Evolutionary conservation across 1,284 basidiomycete species (phyloP).

Genomic region (Uromyces viciae-fabae): DNA sequence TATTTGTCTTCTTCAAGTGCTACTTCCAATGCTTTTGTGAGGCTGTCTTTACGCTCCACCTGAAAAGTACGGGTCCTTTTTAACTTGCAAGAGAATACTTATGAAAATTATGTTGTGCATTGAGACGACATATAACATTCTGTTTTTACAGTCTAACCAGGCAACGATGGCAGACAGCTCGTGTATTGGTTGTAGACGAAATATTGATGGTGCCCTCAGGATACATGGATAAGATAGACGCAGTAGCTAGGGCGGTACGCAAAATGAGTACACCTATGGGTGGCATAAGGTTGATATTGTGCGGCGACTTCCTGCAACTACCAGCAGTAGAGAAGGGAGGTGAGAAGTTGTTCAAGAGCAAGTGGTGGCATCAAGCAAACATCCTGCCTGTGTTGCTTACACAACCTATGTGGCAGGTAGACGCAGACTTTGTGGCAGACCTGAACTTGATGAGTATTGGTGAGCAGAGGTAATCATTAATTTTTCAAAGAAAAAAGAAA

Average conservation of each 20-base stretch:
- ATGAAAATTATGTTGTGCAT: too few relatives aligned
- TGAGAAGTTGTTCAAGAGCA: neutral
- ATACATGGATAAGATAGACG: neutral
- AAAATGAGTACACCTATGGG: neutral
- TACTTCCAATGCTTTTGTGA: too few relatives aligned
- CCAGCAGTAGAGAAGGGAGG: neutral
- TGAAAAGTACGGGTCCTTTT: too few relatives aligned
- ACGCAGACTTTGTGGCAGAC: neutral
- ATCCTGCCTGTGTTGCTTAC: neutral
- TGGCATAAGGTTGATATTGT: neutral
- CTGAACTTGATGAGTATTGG: neutral
- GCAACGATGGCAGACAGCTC: too few relatives aligned
- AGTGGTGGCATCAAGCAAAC: neutral
- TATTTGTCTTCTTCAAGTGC: too few relatives aligned
- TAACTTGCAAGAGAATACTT: too few relatives aligned
- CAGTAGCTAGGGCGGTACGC: neutral
- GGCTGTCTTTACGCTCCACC: too few relatives aligned
- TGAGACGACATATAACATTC: too few relatives aligned
- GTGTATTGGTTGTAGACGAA: too few relatives aligned
- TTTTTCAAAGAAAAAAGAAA: neutral
- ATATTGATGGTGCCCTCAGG: too few relatives aligned
- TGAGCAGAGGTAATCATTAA: too few relatives aligned
- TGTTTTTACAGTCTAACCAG: too few relatives aligned
- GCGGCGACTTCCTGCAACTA: neutral
- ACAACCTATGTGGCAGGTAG: neutral